These are phyloP conservation scores for Sherardia arvensis DNA, from an alignment of 257 asterid genomes.

Conservation along the genomic window DNA sequence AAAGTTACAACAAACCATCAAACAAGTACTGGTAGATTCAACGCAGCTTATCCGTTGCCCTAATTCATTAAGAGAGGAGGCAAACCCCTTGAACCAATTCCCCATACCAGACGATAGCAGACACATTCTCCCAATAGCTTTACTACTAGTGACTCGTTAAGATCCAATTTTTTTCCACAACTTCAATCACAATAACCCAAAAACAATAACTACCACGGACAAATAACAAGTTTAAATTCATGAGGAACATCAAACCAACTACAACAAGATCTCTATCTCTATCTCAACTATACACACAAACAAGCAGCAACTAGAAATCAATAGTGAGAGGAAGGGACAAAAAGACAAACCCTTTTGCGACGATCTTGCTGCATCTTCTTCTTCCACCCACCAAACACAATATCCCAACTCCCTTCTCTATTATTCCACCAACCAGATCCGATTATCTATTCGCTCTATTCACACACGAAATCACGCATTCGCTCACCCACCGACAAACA, in stretches of 20 bases:
- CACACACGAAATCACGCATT: neutral
- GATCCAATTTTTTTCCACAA: slow-evolving; percentile 6
- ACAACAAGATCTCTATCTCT: slow-evolving; percentile 1
- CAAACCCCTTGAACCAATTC: neutral
- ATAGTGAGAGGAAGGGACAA: neutral
- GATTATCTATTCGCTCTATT: neutral
- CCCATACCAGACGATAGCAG: neutral
- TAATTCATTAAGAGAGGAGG: neutral
- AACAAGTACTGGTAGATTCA: neutral
- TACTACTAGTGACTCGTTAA: neutral
- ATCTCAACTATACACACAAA: neutral
- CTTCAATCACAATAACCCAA: neutral
- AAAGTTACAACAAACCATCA: neutral
- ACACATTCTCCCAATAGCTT: neutral
- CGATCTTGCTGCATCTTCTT: slow-evolving; percentile 70
- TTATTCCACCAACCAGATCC: slow-evolving; percentile 9
- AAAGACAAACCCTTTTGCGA: slow-evolving; percentile 44
- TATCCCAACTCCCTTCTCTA: neutral
- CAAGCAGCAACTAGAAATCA: neutral
- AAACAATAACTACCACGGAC: neutral
- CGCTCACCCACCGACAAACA: slow-evolving; percentile 9
- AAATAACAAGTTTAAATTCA: neutral
- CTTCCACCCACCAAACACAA: slow-evolving; percentile 14
- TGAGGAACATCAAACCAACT: neutral
- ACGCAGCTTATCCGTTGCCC: neutral